Base-by-base conservation (phyloP, 495 filamentous ascomycete genomes). In the Chaetomium tenue region DNA sequence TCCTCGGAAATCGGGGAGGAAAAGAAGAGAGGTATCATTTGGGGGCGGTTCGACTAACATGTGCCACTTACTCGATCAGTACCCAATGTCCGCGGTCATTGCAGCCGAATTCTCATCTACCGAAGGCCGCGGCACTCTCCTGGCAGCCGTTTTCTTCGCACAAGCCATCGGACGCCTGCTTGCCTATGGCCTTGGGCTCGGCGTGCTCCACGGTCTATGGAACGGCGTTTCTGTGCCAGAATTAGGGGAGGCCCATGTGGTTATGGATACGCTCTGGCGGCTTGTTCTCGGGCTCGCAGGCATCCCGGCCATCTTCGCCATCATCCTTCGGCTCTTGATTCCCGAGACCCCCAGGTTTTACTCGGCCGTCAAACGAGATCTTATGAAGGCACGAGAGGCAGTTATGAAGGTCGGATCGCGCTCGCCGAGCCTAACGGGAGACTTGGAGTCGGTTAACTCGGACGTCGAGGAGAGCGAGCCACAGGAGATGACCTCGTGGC, bases 91-190 rank as follows among this genome's bases (percentile, higher is more conserved):
- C 20, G 15, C 52, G 0, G 52, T 55, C 18, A 55, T 55, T 13
- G 52, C 52, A 5, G 52, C 52, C 28, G 52, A 55, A 28, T 55
- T 55, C 52, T 55, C 52, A 1, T 55, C 52, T 2, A 55, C 52
- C 5, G 52, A 15, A 22, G 18, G 26, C 3, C 52, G 52, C 52
- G 52, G 52, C 2, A 20, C 52, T 3, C 26, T 55, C 16, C 52
- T 55, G 16, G 53, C 33, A 15, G 53, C 53, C 33, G 53, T 56
- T 7, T 56, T 56, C n/a, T 33, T 56, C 0, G 53, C 30, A n/a
- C 53, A 56, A 9, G 4, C 33, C 53, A 56, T 56, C 30, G 30
- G 30, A 7, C 53, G 33, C 30, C 53, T 56, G 33, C 30, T 56
- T 3, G 53, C 53, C 15, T 56, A 56, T 33, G 53, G 53, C 53